Evolutionary conservation across 169 alveolate genomes (phyloP).

Genomic region (Eimeria maxima): DNA sequence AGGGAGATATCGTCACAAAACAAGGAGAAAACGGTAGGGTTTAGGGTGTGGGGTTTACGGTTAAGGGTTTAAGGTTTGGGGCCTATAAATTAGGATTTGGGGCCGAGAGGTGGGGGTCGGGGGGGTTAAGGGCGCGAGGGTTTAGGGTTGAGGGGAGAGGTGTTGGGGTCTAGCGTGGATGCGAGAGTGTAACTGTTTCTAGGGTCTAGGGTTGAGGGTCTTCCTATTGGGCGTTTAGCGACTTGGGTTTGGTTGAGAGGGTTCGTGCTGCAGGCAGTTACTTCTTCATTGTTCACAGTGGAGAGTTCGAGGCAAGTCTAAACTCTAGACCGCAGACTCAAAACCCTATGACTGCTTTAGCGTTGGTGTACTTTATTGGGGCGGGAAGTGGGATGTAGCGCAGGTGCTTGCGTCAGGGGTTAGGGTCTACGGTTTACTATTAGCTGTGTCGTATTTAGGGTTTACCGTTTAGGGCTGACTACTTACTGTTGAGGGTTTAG

Average conservation of each 20-base stretch:
- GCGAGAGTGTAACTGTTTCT: too few species aligned
- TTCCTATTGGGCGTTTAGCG: too few species aligned
- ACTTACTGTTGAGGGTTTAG: conserved; percentile 84
- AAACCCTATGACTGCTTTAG: background rate
- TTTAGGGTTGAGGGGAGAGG: background rate
- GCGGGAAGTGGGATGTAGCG: too few species aligned
- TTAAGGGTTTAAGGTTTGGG: background rate
- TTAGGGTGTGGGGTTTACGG: background rate
- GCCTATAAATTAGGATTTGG: background rate
- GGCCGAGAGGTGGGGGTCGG: background rate
- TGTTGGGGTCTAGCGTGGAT: too few species aligned
- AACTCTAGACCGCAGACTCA: conserved; percentile 16
- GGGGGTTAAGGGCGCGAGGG: background rate
- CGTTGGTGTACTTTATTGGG: too few species aligned
- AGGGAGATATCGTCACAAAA: conserved; percentile 91
- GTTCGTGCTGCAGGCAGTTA: conserved; percentile 88
- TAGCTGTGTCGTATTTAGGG: too few species aligned
- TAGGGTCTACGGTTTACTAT: too few species aligned
- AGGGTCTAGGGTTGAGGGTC: too few species aligned
- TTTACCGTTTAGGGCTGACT: conserved; percentile 64
- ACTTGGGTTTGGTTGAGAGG: background rate
- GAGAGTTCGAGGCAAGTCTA: conserved; percentile 83
- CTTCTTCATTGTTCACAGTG: conserved; percentile 93
- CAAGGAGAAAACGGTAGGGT: conserved; percentile 91
- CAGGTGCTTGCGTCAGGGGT: background rate